Conservation (phyloP, 768 basidiomycete genomes). For the Terana coerulea region DNA sequence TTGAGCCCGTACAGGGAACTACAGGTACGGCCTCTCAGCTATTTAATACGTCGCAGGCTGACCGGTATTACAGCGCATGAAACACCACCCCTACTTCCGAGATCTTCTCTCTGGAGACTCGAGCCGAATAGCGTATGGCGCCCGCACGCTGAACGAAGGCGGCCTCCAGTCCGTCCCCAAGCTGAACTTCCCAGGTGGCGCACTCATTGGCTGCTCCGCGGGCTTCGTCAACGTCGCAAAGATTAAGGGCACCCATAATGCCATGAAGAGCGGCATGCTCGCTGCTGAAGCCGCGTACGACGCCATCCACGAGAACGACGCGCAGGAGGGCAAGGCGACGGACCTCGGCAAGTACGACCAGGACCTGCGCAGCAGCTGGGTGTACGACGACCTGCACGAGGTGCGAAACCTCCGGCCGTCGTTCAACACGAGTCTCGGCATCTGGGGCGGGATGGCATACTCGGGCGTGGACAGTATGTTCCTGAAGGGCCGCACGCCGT, state of each 20-base stretch:
- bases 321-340: slow-evolving; percentile 25
- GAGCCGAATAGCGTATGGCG: slow-evolving; percentile 87
- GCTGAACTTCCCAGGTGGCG: slow-evolving; percentile 88
- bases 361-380: slow-evolving; percentile 74
- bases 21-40: slow-evolving; percentile 51
- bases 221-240: slow-evolving; percentile 96
- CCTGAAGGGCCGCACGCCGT: slow-evolving; percentile 81
- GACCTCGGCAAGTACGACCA: slow-evolving; percentile 75
- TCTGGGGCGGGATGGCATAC: slow-evolving; percentile 86
- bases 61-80: slow-evolving; percentile 60
- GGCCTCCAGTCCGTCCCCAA: slow-evolving; percentile 91
- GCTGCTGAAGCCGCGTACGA: slow-evolving; percentile 87
- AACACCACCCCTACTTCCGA: slow-evolving; percentile 92
- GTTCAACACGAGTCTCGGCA: slow-evolving; percentile 75
- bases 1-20: slow-evolving; percentile 90
- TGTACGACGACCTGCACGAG: slow-evolving; percentile 81
- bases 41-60: not conserved
- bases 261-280: slow-evolving; percentile 98
- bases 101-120: slow-evolving; percentile 67
- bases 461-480: slow-evolving; percentile 86
- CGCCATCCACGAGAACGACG: slow-evolving; percentile 39
- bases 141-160: slow-evolving; percentile 87
- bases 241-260: slow-evolving; percentile 98
- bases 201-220: slow-evolving; percentile 91
- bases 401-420: slow-evolving; percentile 90